Conservation (phyloP, 495 filamentous ascomycete species). For the Podospora pseudocomata region DNA sequence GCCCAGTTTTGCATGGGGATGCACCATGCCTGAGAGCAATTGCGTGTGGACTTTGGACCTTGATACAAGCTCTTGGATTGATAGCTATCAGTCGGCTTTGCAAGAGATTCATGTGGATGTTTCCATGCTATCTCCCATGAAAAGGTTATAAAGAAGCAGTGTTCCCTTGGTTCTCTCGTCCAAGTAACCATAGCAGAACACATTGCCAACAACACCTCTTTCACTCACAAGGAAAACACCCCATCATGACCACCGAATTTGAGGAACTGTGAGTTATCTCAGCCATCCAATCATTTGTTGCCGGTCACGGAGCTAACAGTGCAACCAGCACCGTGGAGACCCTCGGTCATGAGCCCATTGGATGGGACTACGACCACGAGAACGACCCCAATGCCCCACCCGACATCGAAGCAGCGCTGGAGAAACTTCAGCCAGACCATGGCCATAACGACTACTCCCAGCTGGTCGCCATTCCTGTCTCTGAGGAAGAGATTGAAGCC, state of each 20-base stretch:
- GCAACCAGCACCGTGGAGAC: neutral
- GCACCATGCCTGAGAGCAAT: too few species aligned
- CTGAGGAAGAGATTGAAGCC: neutral
- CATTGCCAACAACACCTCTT: too few species aligned
- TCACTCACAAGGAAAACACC: too few species aligned
- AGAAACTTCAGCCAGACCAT: constrained; percentile 1
- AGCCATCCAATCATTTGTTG: neutral
- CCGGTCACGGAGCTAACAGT: neutral
- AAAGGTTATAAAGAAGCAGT: too few species aligned
- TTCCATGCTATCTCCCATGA: too few species aligned
- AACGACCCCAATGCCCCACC: constrained; percentile 1
- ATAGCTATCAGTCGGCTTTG: too few species aligned
- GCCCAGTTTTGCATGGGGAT: too few species aligned
- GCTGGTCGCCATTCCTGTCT: neutral
- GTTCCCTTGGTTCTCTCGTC: too few species aligned
- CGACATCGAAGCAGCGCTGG: neutral
- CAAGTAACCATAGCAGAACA: too few species aligned
- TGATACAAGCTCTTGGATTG: too few species aligned
- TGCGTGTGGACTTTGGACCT: too few species aligned
- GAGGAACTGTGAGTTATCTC: neutral
- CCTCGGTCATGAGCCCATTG: neutral
- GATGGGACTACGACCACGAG: neutral
- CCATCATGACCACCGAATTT: neutral
- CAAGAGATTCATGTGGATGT: too few species aligned
- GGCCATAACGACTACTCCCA: constrained; percentile 5